A percentile compares a stretch with the other conserved stretches of the same genome.
phyloP scores from a whole-genome alignment of 202 grass and related monocot genomes.

The Miscanthus sacchariflorus region DNA sequence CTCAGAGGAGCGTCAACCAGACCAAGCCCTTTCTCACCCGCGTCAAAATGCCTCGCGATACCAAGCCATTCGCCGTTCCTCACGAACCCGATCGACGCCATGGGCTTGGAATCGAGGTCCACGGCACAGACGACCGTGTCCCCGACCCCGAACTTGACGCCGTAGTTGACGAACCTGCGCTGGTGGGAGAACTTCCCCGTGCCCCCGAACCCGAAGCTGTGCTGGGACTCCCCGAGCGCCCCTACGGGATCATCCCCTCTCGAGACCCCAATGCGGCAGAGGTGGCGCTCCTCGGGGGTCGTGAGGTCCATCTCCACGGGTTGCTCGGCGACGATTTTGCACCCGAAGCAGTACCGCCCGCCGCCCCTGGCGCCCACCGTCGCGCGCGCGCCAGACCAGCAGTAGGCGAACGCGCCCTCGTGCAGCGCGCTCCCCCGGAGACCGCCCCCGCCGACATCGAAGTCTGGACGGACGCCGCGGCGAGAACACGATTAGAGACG shows the following conservation, averaged over 20 bases:
- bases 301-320: constrained; percentile 66
- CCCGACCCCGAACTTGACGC: constrained; percentile 53
- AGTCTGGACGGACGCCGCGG: constrained; percentile 48
- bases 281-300: constrained; percentile 50
- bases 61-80: constrained; percentile 67
- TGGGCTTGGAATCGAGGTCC: constrained; percentile 61
- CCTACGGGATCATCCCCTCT: constrained; percentile 54
- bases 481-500: not conserved
- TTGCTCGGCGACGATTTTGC: constrained; percentile 62
- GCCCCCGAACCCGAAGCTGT: constrained; percentile 70
- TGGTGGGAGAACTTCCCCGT: constrained; percentile 66
- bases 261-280: constrained; percentile 73
- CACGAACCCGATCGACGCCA: constrained; percentile 61
- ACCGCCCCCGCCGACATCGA: constrained; percentile 56
- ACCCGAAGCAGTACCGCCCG: constrained; percentile 76
- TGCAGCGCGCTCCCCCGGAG: constrained; percentile 52
- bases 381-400: constrained; percentile 77
- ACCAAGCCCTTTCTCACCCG: constrained; percentile 51
- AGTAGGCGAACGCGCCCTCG: constrained; percentile 72
- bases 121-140: constrained; percentile 71
- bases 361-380: constrained; percentile 55
- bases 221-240: constrained; percentile 58
- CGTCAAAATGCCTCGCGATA: constrained; percentile 52
- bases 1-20: constrained; percentile 42
- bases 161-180: constrained; percentile 57